Evolutionary conservation across 2,329 filamentous ascomycete species (phyloP).

Genomic region (Fusarium phyllophilum): DNA sequence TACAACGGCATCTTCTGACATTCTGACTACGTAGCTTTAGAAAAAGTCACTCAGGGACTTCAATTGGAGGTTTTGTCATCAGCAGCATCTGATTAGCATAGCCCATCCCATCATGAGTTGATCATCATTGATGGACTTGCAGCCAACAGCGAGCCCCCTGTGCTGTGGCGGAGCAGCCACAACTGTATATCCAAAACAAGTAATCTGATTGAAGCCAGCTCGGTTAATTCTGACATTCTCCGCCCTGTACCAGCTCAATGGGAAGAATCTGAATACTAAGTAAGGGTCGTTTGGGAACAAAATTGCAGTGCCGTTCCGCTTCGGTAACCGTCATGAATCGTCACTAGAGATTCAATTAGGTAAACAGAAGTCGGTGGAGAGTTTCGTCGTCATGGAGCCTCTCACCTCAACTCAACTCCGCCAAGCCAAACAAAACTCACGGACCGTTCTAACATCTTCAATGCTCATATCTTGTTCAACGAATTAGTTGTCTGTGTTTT

Average conservation of each 20-base stretch:
- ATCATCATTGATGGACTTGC: not conserved
- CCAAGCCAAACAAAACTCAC: not conserved
- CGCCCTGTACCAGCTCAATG: constrained; percentile 14
- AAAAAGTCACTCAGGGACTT: constrained; percentile 1
- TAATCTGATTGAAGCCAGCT: constrained; percentile 11
- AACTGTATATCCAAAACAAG: constrained; percentile 23
- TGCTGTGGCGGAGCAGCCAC: constrained; percentile 29
- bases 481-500: constrained; percentile 10
- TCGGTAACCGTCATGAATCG: not conserved
- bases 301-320: constrained; percentile 18
- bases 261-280: constrained; percentile 12
- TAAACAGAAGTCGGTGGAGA: not conserved
- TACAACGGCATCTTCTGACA: constrained; percentile 7
- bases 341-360: constrained; percentile 13
- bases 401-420: not conserved
- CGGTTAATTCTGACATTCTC: constrained; percentile 21
- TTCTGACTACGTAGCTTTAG: constrained; percentile 3
- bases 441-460: not conserved
- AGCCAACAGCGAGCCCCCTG: constrained; percentile 12
- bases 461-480: constrained; percentile 1
- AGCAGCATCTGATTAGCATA: constrained; percentile 15
- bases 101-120: constrained; percentile 14
- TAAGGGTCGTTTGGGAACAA: not conserved
- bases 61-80: constrained; percentile 19
- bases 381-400: not conserved